A percentile compares a stretch with the other conserved stretches of the same genome.
These are phyloP conservation scores for Citrus australasica DNA, from an alignment of 345 rosid species.

Conservation along the genomic window DNA sequence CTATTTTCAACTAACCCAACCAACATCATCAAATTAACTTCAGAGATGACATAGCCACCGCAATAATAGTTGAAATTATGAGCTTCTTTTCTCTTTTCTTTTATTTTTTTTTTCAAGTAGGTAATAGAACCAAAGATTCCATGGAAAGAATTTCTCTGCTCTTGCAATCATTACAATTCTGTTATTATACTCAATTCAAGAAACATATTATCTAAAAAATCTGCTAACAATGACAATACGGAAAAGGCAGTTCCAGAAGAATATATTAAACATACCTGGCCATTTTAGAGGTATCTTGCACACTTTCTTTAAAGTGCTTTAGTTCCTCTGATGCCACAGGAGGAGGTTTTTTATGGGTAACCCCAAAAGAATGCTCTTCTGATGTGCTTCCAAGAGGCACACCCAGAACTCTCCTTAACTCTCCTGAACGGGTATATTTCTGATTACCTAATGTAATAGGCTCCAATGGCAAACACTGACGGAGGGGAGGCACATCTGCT, in stretches of 20 bases:
- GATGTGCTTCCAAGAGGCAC: slow-evolving; percentile 51
- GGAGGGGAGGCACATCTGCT: slow-evolving; percentile 58
- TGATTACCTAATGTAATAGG: slow-evolving; percentile 72
- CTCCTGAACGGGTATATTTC: slow-evolving; percentile 66
- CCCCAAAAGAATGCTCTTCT: slow-evolving; percentile 68
- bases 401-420: slow-evolving; percentile 73
- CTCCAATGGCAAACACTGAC: slow-evolving; percentile 68
- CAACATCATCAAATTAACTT: background rate
- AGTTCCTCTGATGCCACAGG: slow-evolving; percentile 79
- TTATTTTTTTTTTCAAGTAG: background rate
- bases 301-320: slow-evolving; percentile 81
- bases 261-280: slow-evolving; percentile 58
- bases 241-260: background rate
- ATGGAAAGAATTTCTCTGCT: background rate
- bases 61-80: background rate
- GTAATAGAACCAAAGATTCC: background rate
- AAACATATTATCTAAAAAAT: background rate
- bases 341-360: slow-evolving; percentile 53
- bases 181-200: background rate
- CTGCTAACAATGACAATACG: background rate
- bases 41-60: background rate
- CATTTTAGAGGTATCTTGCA: slow-evolving; percentile 66
- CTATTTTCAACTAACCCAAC: background rate
- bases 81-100: background rate
- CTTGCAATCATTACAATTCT: background rate